Evolutionary conservation across 139 green algal genomes (phyloP), one percentile per base, ranked within the genome.

Genomic region (Nannochloris sp.): DNA sequence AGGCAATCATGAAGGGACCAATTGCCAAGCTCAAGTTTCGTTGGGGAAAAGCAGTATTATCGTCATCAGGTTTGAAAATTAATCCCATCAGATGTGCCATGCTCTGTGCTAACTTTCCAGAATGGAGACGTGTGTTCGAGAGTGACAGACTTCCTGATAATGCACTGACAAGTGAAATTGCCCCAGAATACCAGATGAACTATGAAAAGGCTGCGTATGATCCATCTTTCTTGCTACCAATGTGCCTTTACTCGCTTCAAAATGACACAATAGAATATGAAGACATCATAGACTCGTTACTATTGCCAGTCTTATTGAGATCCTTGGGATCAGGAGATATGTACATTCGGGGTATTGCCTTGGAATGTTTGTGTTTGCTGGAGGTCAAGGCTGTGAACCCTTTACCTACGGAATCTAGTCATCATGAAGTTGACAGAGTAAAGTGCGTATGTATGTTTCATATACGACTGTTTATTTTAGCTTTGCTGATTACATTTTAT

Each of bases 201-300:
- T 48, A 57, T 30, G n/a, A 25, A 14, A 55, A 49, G 5, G 72
- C 72, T 2, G 82, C 51, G 0, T 82, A 86, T 30, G 82, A 89
- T 56, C 79, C 82, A 3, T 57, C 72, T 4, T 79, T 74, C 44
- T 30, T 87, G 33, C 69, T 89, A 59, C 79, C 74, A 11, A 77
- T 84, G 8, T 65, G 58, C 56, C 11, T 44, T 28, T 30, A 61
- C 55, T 59, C 31, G 23, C 62, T 89, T 60, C 53, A 57, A n/a
- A n/a, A 55, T 12, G 36, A 50, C 2, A 30, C 61, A 36, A 48
- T 84, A 25, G 16, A 45, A 8, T 49, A 44, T 5, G 50, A 67
- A n/a, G 43, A 59, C 2, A 67, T 85, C 56, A 55, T 60, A 1
- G 61, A 30, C 6, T 66, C 55, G 2, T 82, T 82, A 14, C 28